These are phyloP conservation scores for Vigna angularis DNA, from an alignment of 306 rosid genomes.

Conservation along the genomic window DNA sequence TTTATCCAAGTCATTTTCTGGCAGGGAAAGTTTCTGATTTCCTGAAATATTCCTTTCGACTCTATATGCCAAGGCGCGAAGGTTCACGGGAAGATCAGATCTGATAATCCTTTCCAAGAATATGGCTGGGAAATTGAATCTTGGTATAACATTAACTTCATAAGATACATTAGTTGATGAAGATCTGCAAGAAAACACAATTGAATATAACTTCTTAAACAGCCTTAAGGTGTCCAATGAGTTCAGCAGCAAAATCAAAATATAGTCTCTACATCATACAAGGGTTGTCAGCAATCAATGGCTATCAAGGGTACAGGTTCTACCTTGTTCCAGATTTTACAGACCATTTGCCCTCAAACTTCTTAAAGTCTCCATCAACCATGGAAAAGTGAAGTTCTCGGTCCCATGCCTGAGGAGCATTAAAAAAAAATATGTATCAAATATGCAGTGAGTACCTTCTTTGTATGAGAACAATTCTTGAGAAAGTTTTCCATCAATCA, in stretches of 20 bases:
- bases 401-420: conserved; percentile 69
- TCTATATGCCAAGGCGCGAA: conserved; percentile 83
- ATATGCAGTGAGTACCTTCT: conserved; percentile 12
- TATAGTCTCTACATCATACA: conserved; percentile 27
- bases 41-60: conserved; percentile 68
- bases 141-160: conserved; percentile 92
- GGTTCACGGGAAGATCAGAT: conserved; percentile 95
- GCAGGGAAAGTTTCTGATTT: conserved; percentile 45
- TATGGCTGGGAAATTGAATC: conserved; percentile 94
- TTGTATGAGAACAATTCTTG: neutral
- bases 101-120: conserved; percentile 89
- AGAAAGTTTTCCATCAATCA: conserved; percentile 3
- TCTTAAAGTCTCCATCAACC: conserved; percentile 99
- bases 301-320: conserved; percentile 37
- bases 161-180: conserved; percentile 76
- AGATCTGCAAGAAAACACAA: conserved; percentile 58
- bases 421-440: neutral
- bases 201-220: conserved; percentile 2
- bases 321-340: conserved; percentile 83
- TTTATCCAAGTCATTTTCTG: conserved; percentile 46
- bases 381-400: conserved; percentile 92
- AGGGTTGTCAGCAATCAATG: conserved; percentile 17
- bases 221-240: conserved; percentile 14
- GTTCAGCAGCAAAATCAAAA: conserved; percentile 27
- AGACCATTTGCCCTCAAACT: conserved; percentile 97